Evolutionary conservation across 2,329 filamentous ascomycete genomes (phyloP), one percentile per base, ranked within the genome.

Genomic region (Colletotrichum destructivum): DNA sequence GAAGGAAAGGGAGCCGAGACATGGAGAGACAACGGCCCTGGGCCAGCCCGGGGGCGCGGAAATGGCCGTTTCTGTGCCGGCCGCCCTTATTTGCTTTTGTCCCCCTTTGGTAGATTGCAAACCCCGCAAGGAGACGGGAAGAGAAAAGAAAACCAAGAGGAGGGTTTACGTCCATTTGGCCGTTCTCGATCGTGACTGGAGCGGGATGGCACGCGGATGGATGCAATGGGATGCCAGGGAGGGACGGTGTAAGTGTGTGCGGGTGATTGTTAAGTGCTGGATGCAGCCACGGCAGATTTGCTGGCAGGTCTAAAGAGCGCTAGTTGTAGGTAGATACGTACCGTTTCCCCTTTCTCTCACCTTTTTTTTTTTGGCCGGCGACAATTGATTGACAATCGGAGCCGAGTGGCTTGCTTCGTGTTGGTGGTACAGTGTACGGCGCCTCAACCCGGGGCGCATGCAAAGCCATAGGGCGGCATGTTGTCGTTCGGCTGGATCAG

Each of bases 171-270:
- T 56, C 21, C 9, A n/a, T 62, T 16, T 65, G 46, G 57, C 52
- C 63, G 67, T 47, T 60, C 67, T 63, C 51, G 59, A 49, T n/a
- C 42, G 51, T 35, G n/a, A 68, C 66, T 69, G 66, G 67, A 66
- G 62, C 62, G 62, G 68, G 62, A 62, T 62, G 62, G 68, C 47
- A 5, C 40, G 62, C 68, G 49, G 63, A 71, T 67, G 68, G 26
- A 71, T 67, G 68, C 68, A 56, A 71, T 67, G 68, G 56, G 63
- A 67, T 67, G 63, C 55, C 56, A 59, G 38, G 51, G 47, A 35
- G 60, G 49, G 57, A 49, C 16, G 15, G 21, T 47, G 38, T 55
- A 40, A 56, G 35, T 60, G 46, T 52, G n/a, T 21, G 35, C 31
- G 31, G 31, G n/a, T 11, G 21, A 13, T 26, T 21, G 60, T 23